Base-by-base conservation (phyloP, 192 early-diverging fungal species). In the Coemansia sp. region DNA sequence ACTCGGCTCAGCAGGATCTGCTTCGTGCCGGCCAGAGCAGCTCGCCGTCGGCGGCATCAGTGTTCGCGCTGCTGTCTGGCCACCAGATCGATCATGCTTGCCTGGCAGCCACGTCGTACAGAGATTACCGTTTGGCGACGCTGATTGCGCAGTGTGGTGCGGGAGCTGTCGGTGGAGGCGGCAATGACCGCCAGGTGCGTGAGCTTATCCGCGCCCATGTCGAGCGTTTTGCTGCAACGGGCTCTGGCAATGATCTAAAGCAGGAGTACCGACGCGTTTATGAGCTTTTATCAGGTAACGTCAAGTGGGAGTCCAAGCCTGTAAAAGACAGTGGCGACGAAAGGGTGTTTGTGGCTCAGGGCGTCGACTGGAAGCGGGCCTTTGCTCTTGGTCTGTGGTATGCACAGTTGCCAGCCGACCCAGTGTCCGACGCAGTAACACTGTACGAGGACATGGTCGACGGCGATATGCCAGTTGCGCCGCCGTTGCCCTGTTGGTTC, bases 41-140 rank as follows among this genome's bases (percentile, higher is more conserved):
- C 6, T 42, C 75, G 45, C 67, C 81, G 17, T 50, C 64, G 13
- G 60, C 73, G 2, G 65, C 56, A 4, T 59, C 76, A 0, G 66
- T 89, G 15, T 87, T 89, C 64, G 67, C 75, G 10, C 73, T 82
- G 58, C 59, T 89, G 44, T 61, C 80, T 2, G 80, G 85, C 27
- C 77, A 88, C 60, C 78, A 82, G 62, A 69, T 94, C 37, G 67
- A 81, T 1, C 68, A 76, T 9, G 93, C 94, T 0, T 81, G 86
- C 22, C 46, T 80, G 41, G 80, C 76, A 9, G 87, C 91, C 3
- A 78, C 91, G 0, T 67, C 80, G 42, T 78, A 79, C 30, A 67
- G 81, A 18, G 82, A 94, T 67, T 85, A 86, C 55, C 81, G 84
- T 1, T 77, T 95, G 27, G 89, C 93, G 0, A 91, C 88, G 9